Evolutionary conservation across 2,329 filamentous ascomycete species (phyloP), one percentile per base, ranked within the genome.

Genomic region (Pseudogymnoascus sp.): DNA sequence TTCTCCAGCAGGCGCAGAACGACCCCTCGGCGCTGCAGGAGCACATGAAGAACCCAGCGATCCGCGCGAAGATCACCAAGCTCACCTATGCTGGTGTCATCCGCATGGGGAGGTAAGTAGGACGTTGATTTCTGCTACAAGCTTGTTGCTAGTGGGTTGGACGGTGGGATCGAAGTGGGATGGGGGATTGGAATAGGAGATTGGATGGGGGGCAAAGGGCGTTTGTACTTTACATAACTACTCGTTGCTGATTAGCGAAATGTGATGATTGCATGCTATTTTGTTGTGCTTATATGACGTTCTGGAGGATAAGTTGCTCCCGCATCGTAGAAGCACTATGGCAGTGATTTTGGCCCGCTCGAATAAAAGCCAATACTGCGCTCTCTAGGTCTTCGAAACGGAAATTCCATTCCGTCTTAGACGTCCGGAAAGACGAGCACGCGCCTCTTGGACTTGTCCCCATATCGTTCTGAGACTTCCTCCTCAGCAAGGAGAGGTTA

Each of bases 1-100:
- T 97, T 69, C 85, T 97, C 64, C 93, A 97, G 76, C 95, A 99
- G 79, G 95, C 95, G 53, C 96, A 97, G 82, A 87, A 86, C 63
- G 90, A 99, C 72, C 95, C 95, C 17, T 89, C 89, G 60, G 95
- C 95, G 53, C 84, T 99, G 67, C 89, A 96, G 75, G 93, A 99
- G 76, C 96, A 99, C 78, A 96, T 99, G 90, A 90, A 87, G 81
- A 99, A 97, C 80, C 85, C 91, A 0, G 83, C 82, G 64, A 90
- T 99, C 69, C 83, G 87, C 65, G 84, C 84, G 71, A 96, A 97
- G 84, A 89, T 99, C 68, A 91, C 97, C 82, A 97, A 97, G 80
- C 80, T 97, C 71, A 88, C 96, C 69, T 91, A 91, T 63, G 93
- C 93, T 47, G 93, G 95, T 73, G 92, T 97, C 13, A 97, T 97